Evolutionary conservation across 2,329 filamentous ascomycete genomes (phyloP).

Genomic region (Clarireedia monteithiana): DNA sequence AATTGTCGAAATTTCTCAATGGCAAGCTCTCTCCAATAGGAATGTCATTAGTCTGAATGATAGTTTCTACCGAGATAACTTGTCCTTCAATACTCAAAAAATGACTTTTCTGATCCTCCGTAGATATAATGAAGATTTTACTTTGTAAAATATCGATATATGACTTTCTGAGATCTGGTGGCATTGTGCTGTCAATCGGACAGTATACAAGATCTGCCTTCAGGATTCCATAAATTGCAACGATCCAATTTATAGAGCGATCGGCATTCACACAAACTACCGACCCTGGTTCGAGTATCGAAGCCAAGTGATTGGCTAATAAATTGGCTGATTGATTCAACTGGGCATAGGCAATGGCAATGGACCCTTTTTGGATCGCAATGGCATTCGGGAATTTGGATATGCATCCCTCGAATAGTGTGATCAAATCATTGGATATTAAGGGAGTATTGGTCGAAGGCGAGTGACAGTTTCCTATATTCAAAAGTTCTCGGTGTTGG

Average conservation of each 20-base stretch:
- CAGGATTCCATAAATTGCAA: conserved; percentile 30
- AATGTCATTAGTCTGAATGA: too few species aligned
- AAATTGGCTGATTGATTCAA: neutral
- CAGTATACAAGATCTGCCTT: conserved; percentile 30
- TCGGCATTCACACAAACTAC: conserved; percentile 36
- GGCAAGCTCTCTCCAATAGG: neutral
- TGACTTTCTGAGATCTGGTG: conserved; percentile 16
- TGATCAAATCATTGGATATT: conserved; percentile 7
- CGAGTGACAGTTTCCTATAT: conserved; percentile 5
- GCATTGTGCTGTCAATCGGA: conserved; percentile 24
- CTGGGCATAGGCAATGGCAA: neutral
- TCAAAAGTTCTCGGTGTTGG: neutral
- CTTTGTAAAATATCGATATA: conserved; percentile 22
- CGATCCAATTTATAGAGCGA: conserved; percentile 38
- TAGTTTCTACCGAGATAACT: neutral
- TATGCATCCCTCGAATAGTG: neutral
- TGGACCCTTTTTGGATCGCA: neutral
- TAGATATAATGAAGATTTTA: conserved; percentile 23
- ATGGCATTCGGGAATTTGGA: neutral
- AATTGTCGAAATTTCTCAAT: neutral
- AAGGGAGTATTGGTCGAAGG: neutral
- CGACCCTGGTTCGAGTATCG: conserved; percentile 30
- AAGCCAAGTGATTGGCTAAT: neutral
- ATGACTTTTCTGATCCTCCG: neutral
- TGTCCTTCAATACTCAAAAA: neutral